A percentile compares a stretch with the other conserved stretches of the same genome.
phyloP scores from a whole-genome alignment of 441 rosid genomes.

The Bocquillonia castaneifolia region DNA sequence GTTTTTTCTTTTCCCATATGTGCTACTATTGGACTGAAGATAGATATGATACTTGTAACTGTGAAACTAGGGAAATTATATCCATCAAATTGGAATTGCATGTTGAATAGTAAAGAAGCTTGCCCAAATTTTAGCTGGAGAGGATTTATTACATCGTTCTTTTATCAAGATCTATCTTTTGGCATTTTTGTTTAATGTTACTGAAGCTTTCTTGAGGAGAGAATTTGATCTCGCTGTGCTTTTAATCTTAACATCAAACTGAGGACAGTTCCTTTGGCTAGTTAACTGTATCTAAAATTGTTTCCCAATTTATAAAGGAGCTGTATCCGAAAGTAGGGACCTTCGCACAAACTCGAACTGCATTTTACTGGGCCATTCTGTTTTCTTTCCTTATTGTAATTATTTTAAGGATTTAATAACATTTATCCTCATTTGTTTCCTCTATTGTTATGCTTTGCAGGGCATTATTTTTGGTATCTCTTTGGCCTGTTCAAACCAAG shows the following conservation, averaged over 20 bases:
- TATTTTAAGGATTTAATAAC: neutral
- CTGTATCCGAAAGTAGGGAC: neutral
- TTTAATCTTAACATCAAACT: neutral
- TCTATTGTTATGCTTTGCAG: conserved; percentile 5
- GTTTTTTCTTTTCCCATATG: neutral
- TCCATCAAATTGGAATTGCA: neutral
- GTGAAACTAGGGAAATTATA: neutral
- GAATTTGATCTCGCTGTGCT: neutral
- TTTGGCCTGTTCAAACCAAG: conserved; percentile 18
- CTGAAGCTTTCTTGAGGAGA: neutral
- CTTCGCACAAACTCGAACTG: neutral
- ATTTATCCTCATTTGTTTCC: neutral
- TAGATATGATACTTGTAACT: neutral
- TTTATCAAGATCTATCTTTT: neutral
- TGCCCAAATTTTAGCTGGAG: neutral
- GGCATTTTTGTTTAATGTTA: neutral
- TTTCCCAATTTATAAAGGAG: neutral
- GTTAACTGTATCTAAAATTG: neutral
- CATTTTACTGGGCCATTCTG: neutral
- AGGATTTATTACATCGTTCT: neutral
- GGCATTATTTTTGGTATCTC: conserved; percentile 11
- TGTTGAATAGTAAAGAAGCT: neutral
- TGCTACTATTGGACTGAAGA: neutral
- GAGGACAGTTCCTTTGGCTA: neutral
- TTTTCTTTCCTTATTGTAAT: neutral